Evolutionary conservation across 2,329 filamentous ascomycete genomes (phyloP).

Genomic region (Ophiostoma fasciatum): DNA sequence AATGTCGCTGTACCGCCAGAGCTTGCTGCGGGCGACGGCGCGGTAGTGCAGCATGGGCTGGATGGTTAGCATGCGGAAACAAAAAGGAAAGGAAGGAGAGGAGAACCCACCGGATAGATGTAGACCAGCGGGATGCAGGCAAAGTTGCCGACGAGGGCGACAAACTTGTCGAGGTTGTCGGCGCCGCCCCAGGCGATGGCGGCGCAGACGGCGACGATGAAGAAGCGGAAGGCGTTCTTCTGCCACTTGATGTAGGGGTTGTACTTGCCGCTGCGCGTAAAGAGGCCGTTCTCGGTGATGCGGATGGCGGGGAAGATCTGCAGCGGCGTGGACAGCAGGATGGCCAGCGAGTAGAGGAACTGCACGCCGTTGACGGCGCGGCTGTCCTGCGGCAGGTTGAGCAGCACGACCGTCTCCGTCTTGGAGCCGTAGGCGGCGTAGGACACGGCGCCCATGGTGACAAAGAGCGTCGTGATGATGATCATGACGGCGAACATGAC

Average conservation of each 20-base stretch:
- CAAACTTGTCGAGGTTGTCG: conserved; percentile 91
- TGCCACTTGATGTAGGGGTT: conserved; percentile 99
- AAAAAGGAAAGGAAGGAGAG: background rate
- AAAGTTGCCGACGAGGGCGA: conserved; percentile 90
- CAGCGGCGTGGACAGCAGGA: conserved; percentile 82
- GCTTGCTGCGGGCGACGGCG: conserved; percentile 54
- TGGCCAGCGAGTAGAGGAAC: conserved; percentile 95
- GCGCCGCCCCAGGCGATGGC: conserved; percentile 84
- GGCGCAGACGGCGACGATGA: conserved; percentile 76
- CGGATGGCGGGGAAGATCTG: conserved; percentile 97
- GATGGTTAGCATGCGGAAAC: conserved; percentile 17
- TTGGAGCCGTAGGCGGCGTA: conserved; percentile 92
- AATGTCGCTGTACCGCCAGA: conserved; percentile 60
- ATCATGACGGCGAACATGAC: conserved; percentile 89
- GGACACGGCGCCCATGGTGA: conserved; percentile 79
- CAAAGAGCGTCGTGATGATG: conserved; percentile 82
- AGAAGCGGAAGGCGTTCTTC: conserved; percentile 94
- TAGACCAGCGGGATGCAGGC: conserved; percentile 95
- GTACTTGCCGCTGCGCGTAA: conserved; percentile 90
- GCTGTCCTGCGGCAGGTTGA: conserved; percentile 92
- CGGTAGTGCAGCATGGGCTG: conserved; percentile 83
- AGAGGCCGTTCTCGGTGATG: conserved; percentile 88
- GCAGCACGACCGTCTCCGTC: conserved; percentile 89
- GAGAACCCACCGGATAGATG: conserved; percentile 75
- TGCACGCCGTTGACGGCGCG: conserved; percentile 93